phyloP scores from a whole-genome alignment of 164 flowering plant genomes.

The Echeveria elegans region DNA sequence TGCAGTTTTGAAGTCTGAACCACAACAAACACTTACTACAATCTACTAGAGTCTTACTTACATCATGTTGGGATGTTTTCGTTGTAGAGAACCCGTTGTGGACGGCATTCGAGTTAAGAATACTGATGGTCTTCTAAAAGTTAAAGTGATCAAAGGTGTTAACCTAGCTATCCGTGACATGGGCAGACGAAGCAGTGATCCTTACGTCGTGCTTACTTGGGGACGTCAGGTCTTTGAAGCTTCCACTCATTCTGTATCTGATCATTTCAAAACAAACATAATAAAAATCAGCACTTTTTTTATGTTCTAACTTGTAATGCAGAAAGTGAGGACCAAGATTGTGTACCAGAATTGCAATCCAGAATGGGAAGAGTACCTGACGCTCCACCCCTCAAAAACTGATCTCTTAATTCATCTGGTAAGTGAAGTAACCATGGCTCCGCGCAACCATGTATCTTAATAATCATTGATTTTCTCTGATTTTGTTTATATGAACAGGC shows the following conservation, averaged over 20 bases:
- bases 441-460: neutral
- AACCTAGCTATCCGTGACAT: slow-evolving; percentile 40
- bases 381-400: slow-evolving; percentile 22
- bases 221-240: neutral
- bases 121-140: slow-evolving; percentile 22
- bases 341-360: slow-evolving; percentile 33
- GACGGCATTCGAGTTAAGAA: neutral
- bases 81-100: neutral
- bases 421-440: slow-evolving; percentile 7
- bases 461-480: neutral
- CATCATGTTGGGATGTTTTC: neutral
- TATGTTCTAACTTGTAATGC: slow-evolving; percentile 11
- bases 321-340: slow-evolving; percentile 44
- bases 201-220: neutral
- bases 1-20: neutral
- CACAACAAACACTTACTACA: neutral
- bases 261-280: neutral
- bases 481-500: slow-evolving; percentile 18
- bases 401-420: slow-evolving; percentile 25
- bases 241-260: neutral
- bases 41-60: neutral
- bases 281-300: neutral
- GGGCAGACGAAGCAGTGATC: slow-evolving; percentile 9
- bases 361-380: slow-evolving; percentile 37
- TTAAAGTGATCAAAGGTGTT: slow-evolving; percentile 26